These are phyloP conservation scores for Pholiota molesta DNA, from an alignment of 768 basidiomycete species.

Conservation along the genomic window DNA sequence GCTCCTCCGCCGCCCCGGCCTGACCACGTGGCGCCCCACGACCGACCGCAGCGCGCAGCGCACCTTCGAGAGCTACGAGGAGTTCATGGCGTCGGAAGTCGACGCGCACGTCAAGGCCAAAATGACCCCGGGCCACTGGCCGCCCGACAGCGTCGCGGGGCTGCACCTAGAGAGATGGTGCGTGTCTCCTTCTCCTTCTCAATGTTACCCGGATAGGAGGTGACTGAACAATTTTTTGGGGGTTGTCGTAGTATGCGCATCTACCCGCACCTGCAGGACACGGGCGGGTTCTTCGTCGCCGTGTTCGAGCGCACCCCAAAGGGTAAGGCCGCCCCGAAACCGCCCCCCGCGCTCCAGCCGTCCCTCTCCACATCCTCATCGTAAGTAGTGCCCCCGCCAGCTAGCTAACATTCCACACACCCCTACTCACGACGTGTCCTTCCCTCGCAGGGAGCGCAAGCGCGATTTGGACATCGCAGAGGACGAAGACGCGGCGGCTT, in stretches of 20 bases:
- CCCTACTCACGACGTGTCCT: too few relatives aligned
- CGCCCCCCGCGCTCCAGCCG: too few relatives aligned
- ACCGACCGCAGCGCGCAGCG: conserved; percentile 54
- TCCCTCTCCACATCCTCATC: too few relatives aligned
- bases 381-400: too few relatives aligned
- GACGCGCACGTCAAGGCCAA: conserved; percentile 58
- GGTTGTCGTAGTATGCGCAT: conserved; percentile 74
- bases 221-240: background rate
- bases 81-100: conserved; percentile 53
- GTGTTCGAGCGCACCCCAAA: conserved; percentile 61
- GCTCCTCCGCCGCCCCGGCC: conserved; percentile 76
- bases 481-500: conserved; percentile 26
- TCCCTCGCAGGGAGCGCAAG: conserved; percentile 35
- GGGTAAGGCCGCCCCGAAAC: background rate
- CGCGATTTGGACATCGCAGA: conserved; percentile 45
- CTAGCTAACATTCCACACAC: too few relatives aligned
- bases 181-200: conserved; percentile 20
- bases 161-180: conserved; percentile 78
- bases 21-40: conserved; percentile 79
- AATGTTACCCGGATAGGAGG: background rate
- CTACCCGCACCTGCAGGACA: conserved; percentile 94
- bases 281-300: conserved; percentile 98
- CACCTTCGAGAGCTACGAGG: conserved; percentile 62
- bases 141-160: conserved; percentile 61
- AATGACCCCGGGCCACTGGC: conserved; percentile 78